These are phyloP conservation scores for Nothophytophthora sp. DNA, from an alignment of 352 stramenopile species.

Conservation along the genomic window DNA sequence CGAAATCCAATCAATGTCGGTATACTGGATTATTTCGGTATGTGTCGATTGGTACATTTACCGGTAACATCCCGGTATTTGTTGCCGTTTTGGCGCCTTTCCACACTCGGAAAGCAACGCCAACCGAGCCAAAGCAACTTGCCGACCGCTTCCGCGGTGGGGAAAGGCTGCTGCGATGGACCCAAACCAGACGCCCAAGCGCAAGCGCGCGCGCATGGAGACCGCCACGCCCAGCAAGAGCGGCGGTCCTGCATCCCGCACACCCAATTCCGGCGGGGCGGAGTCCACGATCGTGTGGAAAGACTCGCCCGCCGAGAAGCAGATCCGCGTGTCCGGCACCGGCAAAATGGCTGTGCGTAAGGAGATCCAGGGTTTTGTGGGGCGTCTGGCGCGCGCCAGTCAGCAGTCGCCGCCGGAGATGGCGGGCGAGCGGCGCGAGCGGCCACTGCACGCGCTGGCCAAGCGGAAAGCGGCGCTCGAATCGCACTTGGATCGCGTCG, in stretches of 20 bases:
- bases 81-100: too few relatives aligned
- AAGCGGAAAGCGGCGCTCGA: constrained; percentile 6
- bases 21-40: too few relatives aligned
- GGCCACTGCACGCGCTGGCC: background rate
- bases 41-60: too few relatives aligned
- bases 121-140: too few relatives aligned
- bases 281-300: constrained; percentile 76
- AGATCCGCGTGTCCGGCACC: constrained; percentile 74
- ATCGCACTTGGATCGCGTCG: too few relatives aligned
- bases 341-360: constrained; percentile 63
- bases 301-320: constrained; percentile 78
- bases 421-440: background rate
- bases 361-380: constrained; percentile 76
- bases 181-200: constrained; percentile 30
- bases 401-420: constrained; percentile 31
- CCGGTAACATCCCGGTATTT: too few relatives aligned
- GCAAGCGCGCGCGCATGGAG: constrained; percentile 52
- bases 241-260: constrained; percentile 4
- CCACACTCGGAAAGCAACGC: too few relatives aligned
- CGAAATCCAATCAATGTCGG: too few relatives aligned
- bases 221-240: constrained; percentile 21
- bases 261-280: constrained; percentile 8
- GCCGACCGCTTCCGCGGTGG: too few relatives aligned
- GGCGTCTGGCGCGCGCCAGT: constrained; percentile 55
- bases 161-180: constrained; percentile 18